Evolutionary conservation across 768 basidiomycete species (phyloP).

Genomic region (Mrakia frigida): DNA sequence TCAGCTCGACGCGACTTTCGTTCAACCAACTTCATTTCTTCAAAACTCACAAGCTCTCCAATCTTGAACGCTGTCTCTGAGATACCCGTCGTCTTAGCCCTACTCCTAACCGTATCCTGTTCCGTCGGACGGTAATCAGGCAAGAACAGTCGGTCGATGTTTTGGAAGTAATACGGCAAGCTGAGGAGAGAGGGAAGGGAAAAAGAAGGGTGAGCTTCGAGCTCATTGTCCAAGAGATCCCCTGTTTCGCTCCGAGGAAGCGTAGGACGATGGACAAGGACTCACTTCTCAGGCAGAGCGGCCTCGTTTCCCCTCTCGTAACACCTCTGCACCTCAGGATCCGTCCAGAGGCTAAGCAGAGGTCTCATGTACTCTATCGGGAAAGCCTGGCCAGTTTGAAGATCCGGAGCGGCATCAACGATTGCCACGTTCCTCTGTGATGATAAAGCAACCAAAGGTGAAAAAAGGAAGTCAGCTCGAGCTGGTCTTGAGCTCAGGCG

Average conservation of each 20-base stretch:
- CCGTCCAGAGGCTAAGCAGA: slow-evolving; percentile 68
- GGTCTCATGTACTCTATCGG: slow-evolving; percentile 63
- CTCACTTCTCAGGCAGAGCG: slow-evolving; percentile 82
- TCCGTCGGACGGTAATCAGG: slow-evolving; percentile 67
- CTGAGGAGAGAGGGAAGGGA: background rate
- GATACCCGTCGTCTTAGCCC: slow-evolving; percentile 85
- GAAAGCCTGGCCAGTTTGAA: slow-evolving; percentile 76
- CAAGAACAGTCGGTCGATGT: slow-evolving; percentile 72
- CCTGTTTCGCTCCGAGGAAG: background rate
- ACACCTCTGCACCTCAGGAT: slow-evolving; percentile 67
- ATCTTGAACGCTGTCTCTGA: slow-evolving; percentile 79
- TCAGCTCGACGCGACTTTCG: background rate
- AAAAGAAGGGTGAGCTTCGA: background rate
- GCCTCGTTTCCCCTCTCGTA: slow-evolving; percentile 81
- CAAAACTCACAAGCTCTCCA: slow-evolving; percentile 48
- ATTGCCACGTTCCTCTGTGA: slow-evolving; percentile 53
- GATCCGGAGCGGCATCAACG: slow-evolving; percentile 63
- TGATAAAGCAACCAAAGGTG: no score
- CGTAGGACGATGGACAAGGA: background rate
- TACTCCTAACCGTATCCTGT: slow-evolving; percentile 69
- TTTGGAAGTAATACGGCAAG: slow-evolving; percentile 36
- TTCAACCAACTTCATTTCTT: no score
- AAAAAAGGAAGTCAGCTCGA: background rate
- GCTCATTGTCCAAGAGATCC: background rate
- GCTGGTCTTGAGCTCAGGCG: no score